Evolutionary conservation across 208 protist genomes (phyloP).

Genomic region (Leishmania turanica): DNA sequence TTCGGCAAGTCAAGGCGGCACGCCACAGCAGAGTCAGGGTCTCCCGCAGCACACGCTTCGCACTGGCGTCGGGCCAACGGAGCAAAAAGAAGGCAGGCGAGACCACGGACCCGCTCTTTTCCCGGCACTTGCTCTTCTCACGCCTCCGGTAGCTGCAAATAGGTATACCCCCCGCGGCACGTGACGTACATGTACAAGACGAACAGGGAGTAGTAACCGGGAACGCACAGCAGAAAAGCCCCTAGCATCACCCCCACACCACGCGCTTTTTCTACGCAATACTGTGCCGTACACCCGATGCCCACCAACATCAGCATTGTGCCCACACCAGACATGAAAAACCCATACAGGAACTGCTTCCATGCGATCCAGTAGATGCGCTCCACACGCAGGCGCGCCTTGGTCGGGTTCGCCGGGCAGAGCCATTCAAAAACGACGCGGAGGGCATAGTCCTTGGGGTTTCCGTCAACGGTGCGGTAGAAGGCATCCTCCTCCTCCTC

Average conservation of each 20-base stretch:
- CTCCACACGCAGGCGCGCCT: slow-evolving; percentile 61
- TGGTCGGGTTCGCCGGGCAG: slow-evolving; percentile 45
- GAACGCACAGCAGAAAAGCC: slow-evolving; percentile 51
- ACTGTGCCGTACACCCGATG: slow-evolving; percentile 24
- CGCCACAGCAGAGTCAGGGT: neutral
- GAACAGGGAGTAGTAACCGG: slow-evolving; percentile 76
- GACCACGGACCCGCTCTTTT: no score
- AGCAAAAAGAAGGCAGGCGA: neutral
- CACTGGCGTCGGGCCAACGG: neutral
- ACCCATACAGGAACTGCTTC: slow-evolving; percentile 55
- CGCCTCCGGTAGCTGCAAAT: slow-evolving; percentile 45
- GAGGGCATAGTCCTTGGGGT: slow-evolving; percentile 16
- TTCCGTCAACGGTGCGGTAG: slow-evolving; percentile 24
- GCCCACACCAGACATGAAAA: slow-evolving; percentile 74
- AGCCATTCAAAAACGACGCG: slow-evolving; percentile 53
- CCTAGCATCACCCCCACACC: slow-evolving; percentile 48
- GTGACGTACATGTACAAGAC: slow-evolving; percentile 62
- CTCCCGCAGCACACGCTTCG: neutral
- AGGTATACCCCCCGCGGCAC: slow-evolving; percentile 53
- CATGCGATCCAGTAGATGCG: slow-evolving; percentile 80
- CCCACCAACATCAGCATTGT: slow-evolving; percentile 49
- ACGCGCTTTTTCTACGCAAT: slow-evolving; percentile 41
- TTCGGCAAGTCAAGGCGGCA: neutral
- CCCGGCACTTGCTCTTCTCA: neutral
- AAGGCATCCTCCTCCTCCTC: slow-evolving; percentile 65